Evolutionary conservation across 1,284 basidiomycete genomes (phyloP).

Genomic region (Cryptococcus sp.): DNA sequence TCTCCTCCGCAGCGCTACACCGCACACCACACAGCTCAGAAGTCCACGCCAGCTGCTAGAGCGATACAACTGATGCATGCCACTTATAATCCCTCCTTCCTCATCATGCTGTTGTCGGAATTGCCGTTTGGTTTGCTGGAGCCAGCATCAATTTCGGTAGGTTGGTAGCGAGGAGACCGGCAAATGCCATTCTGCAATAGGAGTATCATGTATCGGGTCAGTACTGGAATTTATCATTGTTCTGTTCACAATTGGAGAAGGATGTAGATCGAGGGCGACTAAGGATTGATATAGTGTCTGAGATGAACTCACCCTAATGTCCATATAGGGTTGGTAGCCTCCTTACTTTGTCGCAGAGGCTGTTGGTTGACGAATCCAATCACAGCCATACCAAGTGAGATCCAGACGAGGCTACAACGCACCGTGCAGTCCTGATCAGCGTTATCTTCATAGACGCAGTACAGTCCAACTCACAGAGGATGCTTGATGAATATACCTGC

Average conservation of each 20-base stretch:
- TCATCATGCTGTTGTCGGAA: not conserved
- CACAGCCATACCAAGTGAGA: constrained; percentile 37
- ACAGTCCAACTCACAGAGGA: constrained; percentile 39
- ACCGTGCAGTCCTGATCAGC: not conserved
- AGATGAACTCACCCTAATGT: constrained; percentile 39
- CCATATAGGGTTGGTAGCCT: constrained; percentile 39
- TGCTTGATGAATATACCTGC: constrained; percentile 53
- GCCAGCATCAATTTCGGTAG: constrained; percentile 43
- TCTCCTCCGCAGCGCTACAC: too few relatives aligned
- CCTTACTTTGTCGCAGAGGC: constrained; percentile 37
- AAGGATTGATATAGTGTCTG: not conserved
- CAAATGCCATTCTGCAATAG: constrained; percentile 39
- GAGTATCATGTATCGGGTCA: not conserved
- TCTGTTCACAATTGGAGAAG: not conserved
- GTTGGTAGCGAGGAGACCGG: constrained; percentile 41
- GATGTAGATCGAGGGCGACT: not conserved
- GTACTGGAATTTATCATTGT: not conserved
- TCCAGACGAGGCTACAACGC: constrained; percentile 42
- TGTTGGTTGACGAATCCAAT: constrained; percentile 41
- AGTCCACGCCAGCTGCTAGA: not conserved
- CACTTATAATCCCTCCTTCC: not conserved
- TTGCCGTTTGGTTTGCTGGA: constrained; percentile 17
- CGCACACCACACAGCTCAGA: too few relatives aligned
- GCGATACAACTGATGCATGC: constrained; percentile 5
- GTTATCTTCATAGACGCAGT: not conserved